Conservation (phyloP, 805 yeast species). For the Saturnispora quitensis region DNA sequence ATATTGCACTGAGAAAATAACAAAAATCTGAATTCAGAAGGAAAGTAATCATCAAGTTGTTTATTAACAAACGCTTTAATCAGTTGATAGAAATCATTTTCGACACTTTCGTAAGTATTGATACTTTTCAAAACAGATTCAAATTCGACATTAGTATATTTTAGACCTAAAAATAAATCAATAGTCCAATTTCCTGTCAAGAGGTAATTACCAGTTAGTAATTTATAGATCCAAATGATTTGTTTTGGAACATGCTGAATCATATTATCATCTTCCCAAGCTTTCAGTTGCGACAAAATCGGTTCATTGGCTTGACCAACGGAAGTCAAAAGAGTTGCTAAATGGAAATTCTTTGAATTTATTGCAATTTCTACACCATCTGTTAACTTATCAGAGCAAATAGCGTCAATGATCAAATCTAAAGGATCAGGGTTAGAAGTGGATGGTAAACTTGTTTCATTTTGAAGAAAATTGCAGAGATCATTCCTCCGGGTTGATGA, state of each 20-base stretch:
- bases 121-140: slow-evolving; percentile 24
- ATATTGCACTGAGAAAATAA: slow-evolving; percentile 8
- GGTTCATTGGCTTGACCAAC: slow-evolving; percentile 61
- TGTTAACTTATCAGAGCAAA: slow-evolving; percentile 48
- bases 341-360: slow-evolving; percentile 53
- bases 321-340: slow-evolving; percentile 60
- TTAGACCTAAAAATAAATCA: slow-evolving; percentile 56
- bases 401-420: slow-evolving; percentile 40
- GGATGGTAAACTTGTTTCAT: slow-evolving; percentile 32
- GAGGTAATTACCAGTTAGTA: slow-evolving; percentile 44
- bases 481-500: slow-evolving; percentile 32
- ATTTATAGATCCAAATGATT: slow-evolving; percentile 50
- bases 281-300: slow-evolving; percentile 53
- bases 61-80: background rate
- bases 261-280: slow-evolving; percentile 48
- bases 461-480: slow-evolving; percentile 50
- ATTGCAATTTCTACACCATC: slow-evolving; percentile 58
- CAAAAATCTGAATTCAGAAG: background rate
- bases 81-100: background rate
- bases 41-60: background rate
- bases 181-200: slow-evolving; percentile 24
- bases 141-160: slow-evolving; percentile 30
- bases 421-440: slow-evolving; percentile 32
- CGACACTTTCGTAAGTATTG: slow-evolving; percentile 11
- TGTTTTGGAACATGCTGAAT: slow-evolving; percentile 40